Evolutionary conservation across 768 basidiomycete genomes (phyloP).

Genomic region (Strobilomyces confusus): DNA sequence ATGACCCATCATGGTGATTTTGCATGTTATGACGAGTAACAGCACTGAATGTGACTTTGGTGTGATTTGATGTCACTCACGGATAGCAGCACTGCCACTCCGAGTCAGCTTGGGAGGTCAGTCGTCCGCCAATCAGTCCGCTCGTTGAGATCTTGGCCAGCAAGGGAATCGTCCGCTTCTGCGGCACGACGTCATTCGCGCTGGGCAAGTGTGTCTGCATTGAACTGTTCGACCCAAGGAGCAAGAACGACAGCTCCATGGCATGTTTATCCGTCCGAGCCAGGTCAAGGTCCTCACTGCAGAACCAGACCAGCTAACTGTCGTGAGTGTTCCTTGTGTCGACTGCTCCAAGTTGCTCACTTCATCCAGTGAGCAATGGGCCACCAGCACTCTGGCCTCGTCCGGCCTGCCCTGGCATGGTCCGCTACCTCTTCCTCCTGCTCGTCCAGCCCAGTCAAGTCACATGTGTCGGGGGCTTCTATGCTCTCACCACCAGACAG

Average conservation of each 20-base stretch:
- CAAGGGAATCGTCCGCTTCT: conserved; percentile 81
- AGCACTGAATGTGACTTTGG: too few relatives aligned
- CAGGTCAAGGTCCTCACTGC: conserved; percentile 66
- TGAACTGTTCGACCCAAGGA: conserved; percentile 75
- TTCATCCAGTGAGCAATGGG: conserved; percentile 29
- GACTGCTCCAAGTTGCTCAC: not conserved
- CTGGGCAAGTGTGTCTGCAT: conserved; percentile 95
- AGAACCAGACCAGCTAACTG: conserved; percentile 24
- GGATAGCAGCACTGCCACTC: conserved; percentile 13
- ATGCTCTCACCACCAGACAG: conserved; percentile 29
- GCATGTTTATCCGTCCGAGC: conserved; percentile 86
- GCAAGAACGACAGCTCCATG: conserved; percentile 95
- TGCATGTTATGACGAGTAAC: too few relatives aligned
- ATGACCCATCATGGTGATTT: too few relatives aligned
- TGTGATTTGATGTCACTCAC: not conserved
- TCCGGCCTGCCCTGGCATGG: conserved; percentile 40
- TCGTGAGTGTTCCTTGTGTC: conserved; percentile 17
- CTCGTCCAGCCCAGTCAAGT: conserved; percentile 61
- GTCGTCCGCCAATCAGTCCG: conserved; percentile 52
- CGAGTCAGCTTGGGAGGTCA: too few relatives aligned
- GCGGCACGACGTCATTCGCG: conserved; percentile 78
- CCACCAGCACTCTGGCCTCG: conserved; percentile 48
- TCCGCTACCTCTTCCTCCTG: conserved; percentile 51
- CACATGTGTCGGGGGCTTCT: conserved; percentile 21
- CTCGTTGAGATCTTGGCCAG: conserved; percentile 80